These are phyloP conservation scores for Bidens hawaiensis DNA, from an alignment of 140 eudicot genomes.

Conservation along the genomic window DNA sequence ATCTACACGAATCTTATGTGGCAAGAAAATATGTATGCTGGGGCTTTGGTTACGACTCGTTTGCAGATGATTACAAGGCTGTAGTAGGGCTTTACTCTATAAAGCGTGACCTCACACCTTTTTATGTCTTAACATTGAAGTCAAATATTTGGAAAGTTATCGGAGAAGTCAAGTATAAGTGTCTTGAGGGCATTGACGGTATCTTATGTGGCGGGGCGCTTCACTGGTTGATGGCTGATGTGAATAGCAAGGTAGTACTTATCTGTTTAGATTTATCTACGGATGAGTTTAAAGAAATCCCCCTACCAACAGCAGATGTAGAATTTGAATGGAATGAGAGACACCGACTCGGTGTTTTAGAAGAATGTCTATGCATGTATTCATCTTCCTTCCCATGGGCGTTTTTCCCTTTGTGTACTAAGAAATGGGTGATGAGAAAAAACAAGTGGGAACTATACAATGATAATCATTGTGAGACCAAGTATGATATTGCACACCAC, in stretches of 20 bases:
- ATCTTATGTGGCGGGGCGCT: neutral
- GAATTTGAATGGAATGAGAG: neutral
- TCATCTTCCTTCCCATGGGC: too few species aligned
- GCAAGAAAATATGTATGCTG: neutral
- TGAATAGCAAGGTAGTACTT: neutral
- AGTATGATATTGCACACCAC: neutral
- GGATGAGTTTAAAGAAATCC: neutral
- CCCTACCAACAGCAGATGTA: neutral
- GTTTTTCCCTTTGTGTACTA: neutral
- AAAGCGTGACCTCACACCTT: neutral
- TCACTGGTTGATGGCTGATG: too few species aligned
- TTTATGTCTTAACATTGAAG: neutral
- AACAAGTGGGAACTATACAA: neutral
- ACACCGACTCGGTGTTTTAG: neutral
- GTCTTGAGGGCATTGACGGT: neutral
- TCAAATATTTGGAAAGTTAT: neutral
- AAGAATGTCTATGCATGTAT: neutral
- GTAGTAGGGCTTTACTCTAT: neutral
- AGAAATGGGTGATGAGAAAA: neutral
- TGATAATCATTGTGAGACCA: neutral
- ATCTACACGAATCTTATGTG: too few species aligned
- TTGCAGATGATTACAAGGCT: neutral
- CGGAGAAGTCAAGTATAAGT: neutral
- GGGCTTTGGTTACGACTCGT: neutral
- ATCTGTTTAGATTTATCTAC: neutral